A percentile compares a stretch with the other conserved stretches of the same genome.
Conservation (phyloP, 192 early-diverging fungal species). For the Rhizophagus clarus region DNA sequence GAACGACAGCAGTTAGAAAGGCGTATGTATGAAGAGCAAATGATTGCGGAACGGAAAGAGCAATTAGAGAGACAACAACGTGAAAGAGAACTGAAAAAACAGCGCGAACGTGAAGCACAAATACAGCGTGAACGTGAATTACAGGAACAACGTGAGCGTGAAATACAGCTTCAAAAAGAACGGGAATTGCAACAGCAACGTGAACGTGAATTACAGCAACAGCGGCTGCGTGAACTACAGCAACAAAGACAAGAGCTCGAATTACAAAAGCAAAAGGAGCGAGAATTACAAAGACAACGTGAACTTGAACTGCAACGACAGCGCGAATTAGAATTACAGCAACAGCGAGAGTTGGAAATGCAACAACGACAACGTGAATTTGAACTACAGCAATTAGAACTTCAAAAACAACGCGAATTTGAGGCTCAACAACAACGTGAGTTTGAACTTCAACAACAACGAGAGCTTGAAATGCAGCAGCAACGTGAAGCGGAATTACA, state of each 20-base stretch:
- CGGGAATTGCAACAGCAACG: neutral
- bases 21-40: conserved; percentile 1
- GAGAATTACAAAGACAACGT: conserved; percentile 15
- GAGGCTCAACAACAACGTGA: neutral
- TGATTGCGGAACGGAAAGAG: neutral
- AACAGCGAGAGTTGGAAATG: neutral
- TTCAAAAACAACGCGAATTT: neutral
- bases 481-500: conserved; percentile 7
- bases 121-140: neutral
- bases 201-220: conserved; percentile 6
- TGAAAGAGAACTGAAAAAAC: neutral
- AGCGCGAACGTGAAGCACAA: conserved; percentile 1
- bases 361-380: conserved; percentile 9
- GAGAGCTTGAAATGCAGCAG: neutral
- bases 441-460: conserved; percentile 24
- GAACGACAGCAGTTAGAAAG: neutral
- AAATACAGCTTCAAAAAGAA: conserved; percentile 21
- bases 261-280: conserved; percentile 11
- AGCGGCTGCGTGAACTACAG: neutral
- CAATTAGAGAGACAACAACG: conserved; percentile 8
- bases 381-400: neutral
- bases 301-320: conserved; percentile 4
- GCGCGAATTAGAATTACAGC: conserved; percentile 6
- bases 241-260: conserved; percentile 2
- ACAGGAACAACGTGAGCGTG: conserved; percentile 10